A percentile compares a stretch with the other conserved stretches of the same genome.
phyloP scores from a whole-genome alignment of 2,329 filamentous ascomycete species.

The Pseudomassariella vexata region DNA sequence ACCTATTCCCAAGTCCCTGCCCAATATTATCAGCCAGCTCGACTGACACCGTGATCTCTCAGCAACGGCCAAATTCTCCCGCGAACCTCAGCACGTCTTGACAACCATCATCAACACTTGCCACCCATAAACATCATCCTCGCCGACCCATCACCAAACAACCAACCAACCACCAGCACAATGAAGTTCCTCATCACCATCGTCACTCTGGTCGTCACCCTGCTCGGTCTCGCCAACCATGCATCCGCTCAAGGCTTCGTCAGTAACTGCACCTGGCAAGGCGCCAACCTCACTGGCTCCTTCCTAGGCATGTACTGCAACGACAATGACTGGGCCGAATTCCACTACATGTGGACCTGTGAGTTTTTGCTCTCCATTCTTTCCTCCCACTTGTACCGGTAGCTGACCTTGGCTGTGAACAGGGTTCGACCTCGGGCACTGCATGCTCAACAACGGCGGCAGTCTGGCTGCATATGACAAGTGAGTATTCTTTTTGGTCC shows the following conservation, averaged over 20 bases:
- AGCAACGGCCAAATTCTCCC: too few species aligned
- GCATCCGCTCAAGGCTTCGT: constrained; percentile 26
- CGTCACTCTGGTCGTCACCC: constrained; percentile 7
- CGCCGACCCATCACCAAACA: too few species aligned
- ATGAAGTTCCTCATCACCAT: constrained; percentile 7
- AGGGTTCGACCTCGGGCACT: constrained; percentile 31
- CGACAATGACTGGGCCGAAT: constrained; percentile 26
- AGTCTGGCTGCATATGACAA: constrained; percentile 15
- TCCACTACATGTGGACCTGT: constrained; percentile 34
- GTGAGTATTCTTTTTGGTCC: constrained; percentile 11
- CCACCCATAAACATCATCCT: too few species aligned
- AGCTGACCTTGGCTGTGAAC: constrained; percentile 3
- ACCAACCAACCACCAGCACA: not conserved
- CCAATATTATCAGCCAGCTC: too few species aligned
- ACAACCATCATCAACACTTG: too few species aligned
- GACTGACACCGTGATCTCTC: too few species aligned
- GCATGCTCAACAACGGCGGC: constrained; percentile 22
- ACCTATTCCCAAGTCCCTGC: too few species aligned
- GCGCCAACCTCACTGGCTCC: constrained; percentile 22
- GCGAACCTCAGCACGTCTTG: too few species aligned
- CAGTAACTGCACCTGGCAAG: constrained; percentile 29
- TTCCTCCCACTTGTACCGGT: not conserved
- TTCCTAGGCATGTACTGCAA: constrained; percentile 34
- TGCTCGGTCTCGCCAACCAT: constrained; percentile 22
- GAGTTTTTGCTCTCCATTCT: constrained; percentile 10